phyloP scores from a whole-genome alignment of 2,329 filamentous ascomycete genomes.

The Trichophyton verrucosum region DNA sequence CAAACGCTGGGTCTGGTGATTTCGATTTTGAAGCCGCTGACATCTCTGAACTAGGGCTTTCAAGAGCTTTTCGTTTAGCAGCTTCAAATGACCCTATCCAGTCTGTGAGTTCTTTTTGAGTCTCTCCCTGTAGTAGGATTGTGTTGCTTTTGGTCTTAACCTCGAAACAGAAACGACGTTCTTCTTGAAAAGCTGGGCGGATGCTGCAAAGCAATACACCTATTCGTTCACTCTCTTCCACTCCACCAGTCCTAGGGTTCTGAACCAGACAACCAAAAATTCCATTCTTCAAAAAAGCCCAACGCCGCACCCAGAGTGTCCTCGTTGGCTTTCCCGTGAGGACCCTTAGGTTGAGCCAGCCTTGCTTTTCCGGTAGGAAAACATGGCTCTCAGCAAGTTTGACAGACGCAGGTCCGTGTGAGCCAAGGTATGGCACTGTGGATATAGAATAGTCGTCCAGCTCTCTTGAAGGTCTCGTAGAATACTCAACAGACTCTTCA shows the following conservation, averaged over 20 bases:
- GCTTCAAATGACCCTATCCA: slow-evolving; percentile 92
- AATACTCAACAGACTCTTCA: slow-evolving; percentile 59
- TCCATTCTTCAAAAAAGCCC: slow-evolving; percentile 92
- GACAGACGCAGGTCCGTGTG: slow-evolving; percentile 50
- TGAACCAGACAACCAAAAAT: slow-evolving; percentile 93
- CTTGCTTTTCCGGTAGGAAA: slow-evolving; percentile 64
- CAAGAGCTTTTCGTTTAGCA: slow-evolving; percentile 82
- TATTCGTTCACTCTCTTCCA: slow-evolving; percentile 91
- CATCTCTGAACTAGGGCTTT: slow-evolving; percentile 49
- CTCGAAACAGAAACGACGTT: slow-evolving; percentile 93
- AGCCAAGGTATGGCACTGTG: slow-evolving; percentile 77
- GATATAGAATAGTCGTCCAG: slow-evolving; percentile 84
- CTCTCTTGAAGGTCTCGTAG: slow-evolving; percentile 72
- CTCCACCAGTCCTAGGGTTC: slow-evolving; percentile 63
- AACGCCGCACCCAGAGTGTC: slow-evolving; percentile 78
- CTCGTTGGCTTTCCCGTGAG: slow-evolving; percentile 78
- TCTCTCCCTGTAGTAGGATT: slow-evolving; percentile 82
- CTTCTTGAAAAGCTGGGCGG: slow-evolving; percentile 80
- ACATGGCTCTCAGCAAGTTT: slow-evolving; percentile 37
- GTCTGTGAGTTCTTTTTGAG: slow-evolving; percentile 78
- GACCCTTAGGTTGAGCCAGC: slow-evolving; percentile 78
- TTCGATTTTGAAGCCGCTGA: slow-evolving; percentile 32
- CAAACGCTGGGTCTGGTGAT: slow-evolving; percentile 62
- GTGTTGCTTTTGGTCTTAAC: slow-evolving; percentile 95
- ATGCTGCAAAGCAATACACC: slow-evolving; percentile 89